phyloP scores from a whole-genome alignment of 1,284 basidiomycete species.

The Ustilago sp. region DNA sequence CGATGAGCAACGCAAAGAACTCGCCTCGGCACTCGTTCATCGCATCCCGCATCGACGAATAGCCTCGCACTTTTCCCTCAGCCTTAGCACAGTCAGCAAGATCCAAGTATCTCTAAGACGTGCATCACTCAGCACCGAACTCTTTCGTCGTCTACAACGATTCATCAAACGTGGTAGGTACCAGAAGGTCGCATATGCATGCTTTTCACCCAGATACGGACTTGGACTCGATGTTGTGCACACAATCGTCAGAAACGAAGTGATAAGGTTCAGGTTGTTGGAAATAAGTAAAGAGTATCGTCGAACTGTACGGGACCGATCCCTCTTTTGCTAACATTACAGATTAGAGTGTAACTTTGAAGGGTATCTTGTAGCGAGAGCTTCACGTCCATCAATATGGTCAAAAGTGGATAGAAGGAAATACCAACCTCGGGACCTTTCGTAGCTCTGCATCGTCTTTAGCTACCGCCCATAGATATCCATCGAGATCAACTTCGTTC shows the following conservation, averaged over 20 bases:
- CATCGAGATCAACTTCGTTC: constrained; percentile 65
- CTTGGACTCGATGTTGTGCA: neutral
- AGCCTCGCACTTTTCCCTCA: neutral
- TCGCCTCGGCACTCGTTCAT: no score
- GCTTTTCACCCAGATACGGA: neutral
- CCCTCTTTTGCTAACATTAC: neutral
- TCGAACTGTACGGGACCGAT: no score
- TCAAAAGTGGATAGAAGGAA: constrained; percentile 28
- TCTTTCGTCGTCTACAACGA: neutral
- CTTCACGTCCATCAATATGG: neutral
- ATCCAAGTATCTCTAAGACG: neutral
- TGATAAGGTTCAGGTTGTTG: neutral
- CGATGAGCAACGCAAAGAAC: no score
- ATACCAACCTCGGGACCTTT: constrained; percentile 55
- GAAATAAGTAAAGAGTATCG: neutral
- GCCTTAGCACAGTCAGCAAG: neutral
- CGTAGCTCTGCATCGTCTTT: constrained; percentile 57
- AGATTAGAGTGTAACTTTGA: neutral
- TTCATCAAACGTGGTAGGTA: neutral
- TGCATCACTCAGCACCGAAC: neutral
- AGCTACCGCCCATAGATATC: constrained; percentile 63
- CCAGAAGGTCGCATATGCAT: neutral
- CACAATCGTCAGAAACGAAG: neutral
- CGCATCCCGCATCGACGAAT: no score
- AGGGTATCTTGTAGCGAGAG: neutral